Evolutionary conservation across 2,329 filamentous ascomycete species (phyloP), one percentile per base, ranked within the genome.

Genomic region (Drechslerella dactyloides): DNA sequence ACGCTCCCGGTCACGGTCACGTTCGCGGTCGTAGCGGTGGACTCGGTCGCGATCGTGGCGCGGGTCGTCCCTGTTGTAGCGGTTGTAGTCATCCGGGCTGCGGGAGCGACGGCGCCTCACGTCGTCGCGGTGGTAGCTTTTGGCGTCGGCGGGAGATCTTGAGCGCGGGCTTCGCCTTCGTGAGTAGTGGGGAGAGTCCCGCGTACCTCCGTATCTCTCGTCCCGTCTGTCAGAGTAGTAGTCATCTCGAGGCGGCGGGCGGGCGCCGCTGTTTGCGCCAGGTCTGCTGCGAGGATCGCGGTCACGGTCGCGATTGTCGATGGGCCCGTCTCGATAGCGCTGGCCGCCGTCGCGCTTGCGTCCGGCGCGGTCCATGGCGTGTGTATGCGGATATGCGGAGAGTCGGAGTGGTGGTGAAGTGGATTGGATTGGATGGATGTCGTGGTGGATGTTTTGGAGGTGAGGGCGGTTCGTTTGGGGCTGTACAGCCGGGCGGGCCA

Each of bases 121-220:
- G 37, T 65, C 68, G 5, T 54, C 8, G 23, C 42, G n/a, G 23
- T 66, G 54, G 58, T 66, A 54, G 42, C 66, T 64, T 64, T 65
- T 72, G 40, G 53, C 56, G 48, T 64, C 54, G n/a, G 60, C 60
- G 24, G 68, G 68, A 30, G 68, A 72, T 52, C 68, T 69, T 69
- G 64, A 69, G 64, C 64, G 64, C 50, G 64, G 68, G 53, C 68
- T 72, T 60, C 68, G 68, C 27, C 68, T 64, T 59, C 60, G 68
- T 56, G 66, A 64, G 40, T 65, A 72, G 56, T 69, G 68, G 51
- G 60, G 60, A 61, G 68, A 61, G 42, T 70, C 66, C 60, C 54
- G 68, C 51, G 60, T 68, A 68, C 63, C 59, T 61, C 60, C 60
- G 42, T 72, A 59, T 61, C 60, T 55, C 19, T 65, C 60, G 51